Evolutionary conservation across 768 basidiomycete species (phyloP).

Genomic region (Amanita molliuscula): DNA sequence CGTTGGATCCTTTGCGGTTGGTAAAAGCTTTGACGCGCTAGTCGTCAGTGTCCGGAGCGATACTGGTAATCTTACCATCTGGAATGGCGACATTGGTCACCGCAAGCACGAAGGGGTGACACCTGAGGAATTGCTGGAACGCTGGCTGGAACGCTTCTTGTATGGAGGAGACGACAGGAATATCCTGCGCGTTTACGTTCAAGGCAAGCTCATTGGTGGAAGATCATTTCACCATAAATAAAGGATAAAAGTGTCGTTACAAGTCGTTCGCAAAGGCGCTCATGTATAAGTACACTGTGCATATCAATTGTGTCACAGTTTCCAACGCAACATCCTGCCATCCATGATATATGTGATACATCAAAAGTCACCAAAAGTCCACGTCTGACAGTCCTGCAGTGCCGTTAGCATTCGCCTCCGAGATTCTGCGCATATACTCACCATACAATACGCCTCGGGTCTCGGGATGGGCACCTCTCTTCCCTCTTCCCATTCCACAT

Average conservation of each 20-base stretch:
- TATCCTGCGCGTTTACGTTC: slow-evolving; percentile 74
- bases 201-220: slow-evolving; percentile 73
- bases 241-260: background rate
- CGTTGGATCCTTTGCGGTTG: slow-evolving; percentile 68
- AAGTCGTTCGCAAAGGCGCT: background rate
- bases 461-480: slow-evolving; percentile 47
- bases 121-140: slow-evolving; percentile 32
- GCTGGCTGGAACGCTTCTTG: slow-evolving; percentile 72
- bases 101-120: slow-evolving; percentile 11
- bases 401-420: background rate
- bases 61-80: slow-evolving; percentile 46
- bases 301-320: background rate
- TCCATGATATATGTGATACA: too few relatives aligned
- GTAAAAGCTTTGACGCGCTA: slow-evolving; percentile 89
- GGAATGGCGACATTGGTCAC: slow-evolving; percentile 16
- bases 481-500: slow-evolving; percentile 40
- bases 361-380: slow-evolving; percentile 53
- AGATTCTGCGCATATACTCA: slow-evolving; percentile 15
- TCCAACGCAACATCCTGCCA: too few relatives aligned
- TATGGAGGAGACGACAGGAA: slow-evolving; percentile 86
- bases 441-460: slow-evolving; percentile 58
- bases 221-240: slow-evolving; percentile 17
- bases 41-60: slow-evolving; percentile 49
- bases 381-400: slow-evolving; percentile 63
- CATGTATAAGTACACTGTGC: too few relatives aligned